phyloP scores from a whole-genome alignment of 139 green algal species.

The Chlorokybus atmophyticus region DNA sequence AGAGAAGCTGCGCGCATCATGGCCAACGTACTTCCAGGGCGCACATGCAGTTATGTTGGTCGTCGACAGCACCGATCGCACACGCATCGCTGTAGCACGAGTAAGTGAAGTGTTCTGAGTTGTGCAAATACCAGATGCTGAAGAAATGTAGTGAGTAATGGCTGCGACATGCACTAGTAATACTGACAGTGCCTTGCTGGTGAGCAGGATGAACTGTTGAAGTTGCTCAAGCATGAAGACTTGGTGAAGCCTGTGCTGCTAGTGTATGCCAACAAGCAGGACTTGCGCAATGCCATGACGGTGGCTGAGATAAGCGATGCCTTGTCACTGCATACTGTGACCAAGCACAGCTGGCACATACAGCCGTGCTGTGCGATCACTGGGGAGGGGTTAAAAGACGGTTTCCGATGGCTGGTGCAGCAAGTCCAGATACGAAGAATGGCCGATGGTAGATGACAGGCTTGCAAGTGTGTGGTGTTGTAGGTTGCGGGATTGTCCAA shows the following conservation, averaged over 20 bases:
- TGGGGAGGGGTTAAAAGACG: slow-evolving; percentile 94
- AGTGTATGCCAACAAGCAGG: slow-evolving; percentile 84
- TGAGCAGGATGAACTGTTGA: slow-evolving; percentile 70
- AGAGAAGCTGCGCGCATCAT: slow-evolving; percentile 66
- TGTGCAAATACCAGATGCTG: no score
- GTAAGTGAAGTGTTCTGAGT: no score
- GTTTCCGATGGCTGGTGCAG: slow-evolving; percentile 83
- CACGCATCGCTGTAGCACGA: slow-evolving; percentile 50
- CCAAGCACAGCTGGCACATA: slow-evolving; percentile 51
- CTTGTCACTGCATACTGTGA: slow-evolving; percentile 42
- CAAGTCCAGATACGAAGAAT: slow-evolving; percentile 13
- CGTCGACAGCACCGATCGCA: slow-evolving; percentile 77
- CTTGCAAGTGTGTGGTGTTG: no score
- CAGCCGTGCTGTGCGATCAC: slow-evolving; percentile 86
- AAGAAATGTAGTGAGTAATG: no score
- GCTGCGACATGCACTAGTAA: no score
- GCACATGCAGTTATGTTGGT: slow-evolving; percentile 63
- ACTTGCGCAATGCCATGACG: slow-evolving; percentile 51
- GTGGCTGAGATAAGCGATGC: slow-evolving; percentile 51
- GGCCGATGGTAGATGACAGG: no score
- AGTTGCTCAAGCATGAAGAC: slow-evolving; percentile 53
- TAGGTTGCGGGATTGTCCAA: no score
- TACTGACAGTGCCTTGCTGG: no score
- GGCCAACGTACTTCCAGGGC: slow-evolving; percentile 70
- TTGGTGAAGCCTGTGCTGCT: slow-evolving; percentile 41